Evolutionary conservation across 2,329 filamentous ascomycete species (phyloP), one percentile per base, ranked within the genome.

Genomic region (Fusarium decemcellulare): DNA sequence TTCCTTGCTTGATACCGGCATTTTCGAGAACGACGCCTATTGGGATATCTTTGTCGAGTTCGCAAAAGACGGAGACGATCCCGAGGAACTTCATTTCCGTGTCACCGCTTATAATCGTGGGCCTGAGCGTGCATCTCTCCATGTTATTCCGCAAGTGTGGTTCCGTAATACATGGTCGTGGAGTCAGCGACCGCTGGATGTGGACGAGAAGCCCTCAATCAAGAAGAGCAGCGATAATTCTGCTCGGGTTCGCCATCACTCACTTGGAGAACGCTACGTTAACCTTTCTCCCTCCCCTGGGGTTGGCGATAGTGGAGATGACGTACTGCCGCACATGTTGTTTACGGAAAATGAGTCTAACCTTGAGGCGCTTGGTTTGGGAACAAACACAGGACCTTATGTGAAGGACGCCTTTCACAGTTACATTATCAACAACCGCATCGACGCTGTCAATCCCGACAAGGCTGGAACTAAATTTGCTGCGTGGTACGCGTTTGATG

Each of bases 341-440:
- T 98, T 97, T 81, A 98, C 95, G 2, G 95, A 98, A 74, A 98
- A 98, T 76, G 95, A 98, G 76, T 97, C 93, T 73, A 98, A 98
- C 78, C 92, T 90, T 78, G 85, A 94, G 68, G 85, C 98, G 2
- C 98, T 96, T 80, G 87, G 86, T 4, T 90, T 91, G 50, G 84
- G 93, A 23, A 23, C 23, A 79, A 98, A 98, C 79, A 88, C 90
- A 72, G 89, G 92, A 37, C 89, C 91, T 0, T 97, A 94, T 75
- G 94, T 98, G 78, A 98, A 98, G 82, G 95, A 98, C 80, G 96
- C 93, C 12, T 97, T 98, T 81, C 95, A 98, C 79, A 87, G 92
- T 68, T 88, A 93, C 76, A 94, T 98, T 64, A 93, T 97, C 48
- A 87, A 96, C 61, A 89, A 90, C 29, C 90, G 98, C 77, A 92